Evolutionary conservation across 192 early-diverging fungal species (phyloP), one percentile per base, ranked within the genome.

Genomic region (Podila verticillata): DNA sequence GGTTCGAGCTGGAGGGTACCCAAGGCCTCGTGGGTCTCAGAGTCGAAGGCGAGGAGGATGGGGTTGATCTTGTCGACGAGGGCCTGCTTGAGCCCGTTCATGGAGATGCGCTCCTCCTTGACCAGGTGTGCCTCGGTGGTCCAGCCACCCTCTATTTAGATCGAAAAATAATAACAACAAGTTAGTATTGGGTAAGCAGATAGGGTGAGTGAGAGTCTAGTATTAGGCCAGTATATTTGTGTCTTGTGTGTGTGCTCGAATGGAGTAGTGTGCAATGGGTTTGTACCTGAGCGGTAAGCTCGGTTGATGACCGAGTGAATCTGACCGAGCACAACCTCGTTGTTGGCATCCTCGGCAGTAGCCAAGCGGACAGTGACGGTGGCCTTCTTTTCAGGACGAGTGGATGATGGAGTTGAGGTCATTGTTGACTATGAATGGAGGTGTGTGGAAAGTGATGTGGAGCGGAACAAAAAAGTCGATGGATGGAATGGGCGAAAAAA

Each of bases 1-100:
- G 78, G 73, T 48, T 86, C 82, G 6, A 87, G 59, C 39, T 87
- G 86, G 12, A 88, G 68, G 12, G 87, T 88, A 8, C 87, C 87
- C 20, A 88, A 72, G 17, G 85, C 74, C 12, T 57, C 20, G 28
- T 83, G 60, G 9, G 81, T 66, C 26, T 72, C 69, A 7, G 71
- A 63, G 20, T 84, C 75, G n/a, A 84, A 79, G 4, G 87, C 87
- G 12, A 84, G 59, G 13, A 86, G 56, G 26, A 88, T 48, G 22
- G 84, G 81, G 57, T 82, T 73, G 31, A 75, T 48, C 36, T 83
- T 81, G 48, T 78, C 68, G 48, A 54, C 6, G 6, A 88, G 57
- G 15, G 66, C 69, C 26, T 67, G 59, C 30, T 67, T 70, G 7
- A 88, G 56, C 39, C 67, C 83, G 19, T 84, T 78, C 7, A 65